A percentile compares a stretch with the other conserved stretches of the same genome.
Evolutionary conservation across 371 early-diverging fungal species (phyloP).

Genomic region (Lichtheimia hyalospora): DNA sequence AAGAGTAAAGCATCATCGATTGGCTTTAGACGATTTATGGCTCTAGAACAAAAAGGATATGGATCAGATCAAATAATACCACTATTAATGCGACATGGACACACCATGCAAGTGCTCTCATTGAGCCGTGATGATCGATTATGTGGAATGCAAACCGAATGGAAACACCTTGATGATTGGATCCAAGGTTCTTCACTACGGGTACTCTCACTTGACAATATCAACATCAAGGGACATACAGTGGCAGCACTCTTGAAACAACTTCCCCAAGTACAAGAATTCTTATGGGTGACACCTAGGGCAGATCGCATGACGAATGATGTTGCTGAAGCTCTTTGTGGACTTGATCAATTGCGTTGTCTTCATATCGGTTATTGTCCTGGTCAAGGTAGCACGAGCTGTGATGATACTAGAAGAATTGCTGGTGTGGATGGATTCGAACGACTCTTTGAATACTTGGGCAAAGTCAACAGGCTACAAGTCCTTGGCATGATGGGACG

Average conservation of each 20-base stretch:
- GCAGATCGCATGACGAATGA: background rate
- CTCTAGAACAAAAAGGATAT: background rate
- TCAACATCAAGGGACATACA: background rate
- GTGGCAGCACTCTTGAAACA: background rate
- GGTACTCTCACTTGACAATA: background rate
- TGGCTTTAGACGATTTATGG: background rate
- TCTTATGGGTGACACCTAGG: background rate
- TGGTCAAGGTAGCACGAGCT: too few relatives aligned
- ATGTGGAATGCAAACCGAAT: background rate
- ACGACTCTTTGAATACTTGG: background rate
- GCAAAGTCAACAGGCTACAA: background rate
- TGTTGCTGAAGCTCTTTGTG: background rate
- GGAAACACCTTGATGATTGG: background rate
- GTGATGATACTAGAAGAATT: background rate
- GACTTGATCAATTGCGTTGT: background rate
- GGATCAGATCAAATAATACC: background rate
- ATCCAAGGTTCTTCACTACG: background rate
- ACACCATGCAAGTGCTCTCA: background rate
- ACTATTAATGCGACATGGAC: background rate
- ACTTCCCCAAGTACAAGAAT: background rate
- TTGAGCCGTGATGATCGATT: background rate
- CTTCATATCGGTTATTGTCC: background rate
- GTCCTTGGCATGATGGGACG: slow-evolving; percentile 1
- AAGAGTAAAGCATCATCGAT: background rate
- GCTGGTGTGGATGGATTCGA: background rate